Evolutionary conservation across 2,329 filamentous ascomycete species (phyloP).

Genomic region (Chaetomiaceae sp.): DNA sequence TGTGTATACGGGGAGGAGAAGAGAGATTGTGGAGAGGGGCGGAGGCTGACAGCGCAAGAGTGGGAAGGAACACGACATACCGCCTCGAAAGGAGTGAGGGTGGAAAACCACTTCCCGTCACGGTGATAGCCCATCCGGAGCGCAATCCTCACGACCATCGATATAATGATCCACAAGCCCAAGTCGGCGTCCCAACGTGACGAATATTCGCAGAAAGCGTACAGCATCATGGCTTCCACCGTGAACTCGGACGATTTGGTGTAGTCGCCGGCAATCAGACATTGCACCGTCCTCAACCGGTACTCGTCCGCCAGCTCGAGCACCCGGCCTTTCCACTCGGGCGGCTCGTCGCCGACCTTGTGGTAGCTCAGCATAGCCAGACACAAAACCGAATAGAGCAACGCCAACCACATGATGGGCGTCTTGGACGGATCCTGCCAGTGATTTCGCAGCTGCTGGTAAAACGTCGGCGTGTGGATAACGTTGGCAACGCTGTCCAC

Average conservation of each 20-base stretch:
- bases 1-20: no score
- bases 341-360: slow-evolving; percentile 71
- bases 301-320: slow-evolving; percentile 58
- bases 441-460: slow-evolving; percentile 58
- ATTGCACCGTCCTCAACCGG: slow-evolving; percentile 68
- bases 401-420: slow-evolving; percentile 69
- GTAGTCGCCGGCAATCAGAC: slow-evolving; percentile 68
- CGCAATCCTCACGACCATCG: slow-evolving; percentile 50
- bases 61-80: slow-evolving; percentile 35
- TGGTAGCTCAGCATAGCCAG: slow-evolving; percentile 74
- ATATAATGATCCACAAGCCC: slow-evolving; percentile 54
- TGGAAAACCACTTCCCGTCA: slow-evolving; percentile 67
- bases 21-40: not conserved
- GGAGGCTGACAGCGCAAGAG: not conserved
- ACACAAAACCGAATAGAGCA: slow-evolving; percentile 70
- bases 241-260: slow-evolving; percentile 68
- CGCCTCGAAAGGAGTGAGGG: slow-evolving; percentile 65
- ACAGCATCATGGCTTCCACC: slow-evolving; percentile 71
- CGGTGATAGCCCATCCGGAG: slow-evolving; percentile 72
- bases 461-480: slow-evolving; percentile 78
- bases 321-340: slow-evolving; percentile 65
- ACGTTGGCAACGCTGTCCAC: slow-evolving; percentile 65
- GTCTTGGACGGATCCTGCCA: slow-evolving; percentile 70
- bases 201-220: slow-evolving; percentile 69
- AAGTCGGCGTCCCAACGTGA: slow-evolving; percentile 68